Conservation (phyloP, 1,284 basidiomycete genomes). For the Volvariella surrecta region DNA sequence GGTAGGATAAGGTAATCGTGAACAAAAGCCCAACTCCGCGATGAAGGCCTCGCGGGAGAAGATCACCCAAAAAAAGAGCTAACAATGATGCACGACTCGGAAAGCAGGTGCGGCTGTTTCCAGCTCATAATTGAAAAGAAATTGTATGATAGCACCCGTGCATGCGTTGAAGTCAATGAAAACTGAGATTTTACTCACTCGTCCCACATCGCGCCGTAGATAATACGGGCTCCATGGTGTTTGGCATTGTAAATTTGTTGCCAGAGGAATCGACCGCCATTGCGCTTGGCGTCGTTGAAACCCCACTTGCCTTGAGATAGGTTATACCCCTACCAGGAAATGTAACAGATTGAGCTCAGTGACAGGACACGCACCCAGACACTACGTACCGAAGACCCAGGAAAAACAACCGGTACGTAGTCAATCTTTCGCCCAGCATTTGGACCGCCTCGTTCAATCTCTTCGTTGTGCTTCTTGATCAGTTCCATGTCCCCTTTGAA, state of each 20-base stretch:
- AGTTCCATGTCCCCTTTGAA: constrained; percentile 55
- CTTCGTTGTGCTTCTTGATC: constrained; percentile 40
- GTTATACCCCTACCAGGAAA: constrained; percentile 46
- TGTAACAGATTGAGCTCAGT: constrained; percentile 1
- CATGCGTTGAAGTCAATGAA: too few species aligned
- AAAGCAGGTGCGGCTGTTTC: too few species aligned
- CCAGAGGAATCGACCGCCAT: constrained; percentile 70
- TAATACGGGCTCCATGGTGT: constrained; percentile 48
- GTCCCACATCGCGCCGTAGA: constrained; percentile 82
- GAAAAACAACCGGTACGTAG: constrained; percentile 68
- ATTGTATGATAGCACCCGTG: too few species aligned
- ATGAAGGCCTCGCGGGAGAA: constrained; percentile 1
- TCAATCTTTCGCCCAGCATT: constrained; percentile 44
- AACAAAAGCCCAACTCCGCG: background rate
- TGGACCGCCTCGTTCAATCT: too few species aligned
- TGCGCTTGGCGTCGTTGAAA: constrained; percentile 56
- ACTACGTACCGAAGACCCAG: constrained; percentile 61
- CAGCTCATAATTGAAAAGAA: too few species aligned
- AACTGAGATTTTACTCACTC: constrained; percentile 40
- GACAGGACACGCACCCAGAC: constrained; percentile 1
- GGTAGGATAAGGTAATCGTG: too few species aligned
- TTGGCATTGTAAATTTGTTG: constrained; percentile 60
- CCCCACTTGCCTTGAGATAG: constrained; percentile 57
- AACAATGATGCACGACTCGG: too few species aligned
- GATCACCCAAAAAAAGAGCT: background rate